Evolutionary conservation across 768 basidiomycete genomes (phyloP).

Genomic region (Leccinum subtestaceum): DNA sequence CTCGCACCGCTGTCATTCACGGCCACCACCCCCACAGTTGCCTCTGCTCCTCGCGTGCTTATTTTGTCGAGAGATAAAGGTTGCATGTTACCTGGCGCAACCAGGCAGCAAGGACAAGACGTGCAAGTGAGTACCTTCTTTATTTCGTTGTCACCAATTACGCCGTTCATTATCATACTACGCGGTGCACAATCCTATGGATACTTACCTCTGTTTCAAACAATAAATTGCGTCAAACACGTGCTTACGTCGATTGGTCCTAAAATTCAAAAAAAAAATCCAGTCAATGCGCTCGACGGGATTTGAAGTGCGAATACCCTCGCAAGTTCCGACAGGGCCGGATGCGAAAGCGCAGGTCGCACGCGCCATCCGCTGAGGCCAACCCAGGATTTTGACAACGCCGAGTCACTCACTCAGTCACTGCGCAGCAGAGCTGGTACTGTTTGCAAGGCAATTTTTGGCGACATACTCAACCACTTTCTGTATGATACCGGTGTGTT

Average conservation of each 20-base stretch:
- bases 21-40: constrained; percentile 26
- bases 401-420: too few species aligned
- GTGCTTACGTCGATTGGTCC: constrained; percentile 20
- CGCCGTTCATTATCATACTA: too few species aligned
- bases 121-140: constrained; percentile 57
- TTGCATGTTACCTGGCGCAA: constrained; percentile 61
- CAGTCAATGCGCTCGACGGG: constrained; percentile 72
- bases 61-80: constrained; percentile 66
- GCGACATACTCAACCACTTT: too few species aligned
- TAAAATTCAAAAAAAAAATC: not conserved
- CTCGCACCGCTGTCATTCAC: constrained; percentile 22
- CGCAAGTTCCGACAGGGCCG: constrained; percentile 61
- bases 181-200: constrained; percentile 1
- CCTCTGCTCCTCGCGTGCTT: constrained; percentile 47
- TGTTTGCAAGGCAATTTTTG: too few species aligned
- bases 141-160: not conserved
- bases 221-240: constrained; percentile 1
- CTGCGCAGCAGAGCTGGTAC: too few species aligned
- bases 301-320: constrained; percentile 70
- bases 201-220: constrained; percentile 7
- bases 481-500: too few species aligned
- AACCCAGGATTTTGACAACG: constrained; percentile 6
- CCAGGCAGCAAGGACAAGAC: constrained; percentile 53
- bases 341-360: constrained; percentile 46
- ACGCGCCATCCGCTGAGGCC: constrained; percentile 25